A percentile compares a stretch with the other conserved stretches of the same genome.
These are phyloP conservation scores for Vitis cinerea DNA, from an alignment of 164 flowering plant genomes.

Conservation along the genomic window DNA sequence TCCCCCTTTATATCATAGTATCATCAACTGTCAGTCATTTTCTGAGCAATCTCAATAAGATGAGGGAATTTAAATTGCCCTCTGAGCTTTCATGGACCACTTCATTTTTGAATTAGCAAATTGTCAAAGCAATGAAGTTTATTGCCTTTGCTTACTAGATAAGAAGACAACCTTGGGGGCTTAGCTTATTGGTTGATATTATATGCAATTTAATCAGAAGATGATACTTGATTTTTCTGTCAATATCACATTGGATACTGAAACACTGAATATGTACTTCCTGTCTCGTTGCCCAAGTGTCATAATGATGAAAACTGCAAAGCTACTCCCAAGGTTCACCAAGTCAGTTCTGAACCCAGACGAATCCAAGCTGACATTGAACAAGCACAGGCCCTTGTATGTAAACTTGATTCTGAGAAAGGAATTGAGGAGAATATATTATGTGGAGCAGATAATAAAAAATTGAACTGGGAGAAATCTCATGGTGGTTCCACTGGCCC, in stretches of 20 bases:
- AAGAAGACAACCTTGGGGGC: background rate
- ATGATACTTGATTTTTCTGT: background rate
- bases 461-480: slow-evolving; percentile 58
- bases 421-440: slow-evolving; percentile 82
- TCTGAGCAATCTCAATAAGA: too few species aligned
- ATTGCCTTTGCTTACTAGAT: background rate
- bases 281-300: too few species aligned
- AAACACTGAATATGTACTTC: too few species aligned
- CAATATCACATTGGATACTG: background rate
- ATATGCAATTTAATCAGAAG: background rate
- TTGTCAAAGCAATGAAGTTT: background rate
- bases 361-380: slow-evolving; percentile 75
- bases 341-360: slow-evolving; percentile 74
- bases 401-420: slow-evolving; percentile 87
- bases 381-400: slow-evolving; percentile 78
- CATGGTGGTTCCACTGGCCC: slow-evolving; percentile 83
- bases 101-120: background rate
- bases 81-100: background rate
- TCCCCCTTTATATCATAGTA: too few species aligned
- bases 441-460: slow-evolving; percentile 53
- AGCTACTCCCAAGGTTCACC: slow-evolving; percentile 88
- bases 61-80: too few species aligned
- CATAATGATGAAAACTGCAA: too few species aligned
- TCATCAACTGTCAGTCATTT: too few species aligned
- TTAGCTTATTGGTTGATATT: background rate